Conservation (phyloP, 768 basidiomycete species). For the Psilocybe cubensis region DNA sequence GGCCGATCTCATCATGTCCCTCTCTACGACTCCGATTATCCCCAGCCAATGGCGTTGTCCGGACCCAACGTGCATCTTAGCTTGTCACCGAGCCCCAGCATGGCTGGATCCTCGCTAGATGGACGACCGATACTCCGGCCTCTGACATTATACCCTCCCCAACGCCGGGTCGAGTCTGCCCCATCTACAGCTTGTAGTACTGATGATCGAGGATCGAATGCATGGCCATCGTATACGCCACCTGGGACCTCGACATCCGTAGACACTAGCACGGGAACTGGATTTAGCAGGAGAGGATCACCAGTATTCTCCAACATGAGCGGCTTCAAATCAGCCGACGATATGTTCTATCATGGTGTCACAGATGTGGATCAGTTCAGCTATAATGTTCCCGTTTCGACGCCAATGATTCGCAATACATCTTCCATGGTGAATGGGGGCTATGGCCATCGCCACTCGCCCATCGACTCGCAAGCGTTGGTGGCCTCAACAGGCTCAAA, state of each 20-base stretch:
- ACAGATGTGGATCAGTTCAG: conserved; percentile 56
- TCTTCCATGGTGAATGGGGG: conserved; percentile 5
- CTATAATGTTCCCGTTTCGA: conserved; percentile 44
- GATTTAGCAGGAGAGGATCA: conserved; percentile 43
- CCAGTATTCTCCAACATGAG: conserved; percentile 44
- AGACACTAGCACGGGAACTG: conserved; percentile 47
- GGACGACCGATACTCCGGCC: conserved; percentile 54
- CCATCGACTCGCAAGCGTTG: conserved; percentile 18
- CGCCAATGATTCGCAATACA: conserved; percentile 17
- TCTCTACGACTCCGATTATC: conserved; percentile 27
- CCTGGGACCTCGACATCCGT: conserved; percentile 59
- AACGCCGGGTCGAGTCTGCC: conserved; percentile 50
- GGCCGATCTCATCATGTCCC: conserved; percentile 25
- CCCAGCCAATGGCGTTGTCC: conserved; percentile 17
- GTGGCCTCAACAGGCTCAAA: conserved; percentile 15
- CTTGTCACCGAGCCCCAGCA: conserved; percentile 20
- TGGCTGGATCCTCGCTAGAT: conserved; percentile 21
- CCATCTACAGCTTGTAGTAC: conserved; percentile 54
- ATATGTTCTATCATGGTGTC: conserved; percentile 43
- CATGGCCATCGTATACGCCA: conserved; percentile 68
- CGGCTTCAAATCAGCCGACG: conserved; percentile 40
- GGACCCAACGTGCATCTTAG: conserved; percentile 20
- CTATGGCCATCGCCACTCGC: conserved; percentile 13
- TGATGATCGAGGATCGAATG: conserved; percentile 49
- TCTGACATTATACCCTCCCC: conserved; percentile 39